Evolutionary conservation across 768 basidiomycete genomes (phyloP), one percentile per base, ranked within the genome.

Genomic region (Rhodotorula diobovata): DNA sequence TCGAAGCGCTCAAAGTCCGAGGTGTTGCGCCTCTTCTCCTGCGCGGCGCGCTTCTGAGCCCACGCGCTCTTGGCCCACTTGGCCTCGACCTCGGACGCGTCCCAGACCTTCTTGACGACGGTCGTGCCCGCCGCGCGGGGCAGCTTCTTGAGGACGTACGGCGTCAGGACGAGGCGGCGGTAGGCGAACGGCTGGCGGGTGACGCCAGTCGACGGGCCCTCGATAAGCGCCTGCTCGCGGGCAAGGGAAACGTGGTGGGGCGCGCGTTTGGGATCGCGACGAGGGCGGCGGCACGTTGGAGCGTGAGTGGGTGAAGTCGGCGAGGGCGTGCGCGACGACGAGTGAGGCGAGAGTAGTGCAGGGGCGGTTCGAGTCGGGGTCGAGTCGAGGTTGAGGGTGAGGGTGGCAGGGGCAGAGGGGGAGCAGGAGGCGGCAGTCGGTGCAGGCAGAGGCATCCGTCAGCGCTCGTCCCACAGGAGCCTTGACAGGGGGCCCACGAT

Each of bases 1-100:
- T 85, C 54, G 84, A 97, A 98, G 66, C 94, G 87, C 71, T 87
- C 90, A 81, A 98, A 98, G 84, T 99, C 95, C 82, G 87, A 89
- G 68, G 91, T 80, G 79, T 84, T 83, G 81, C 88, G 85, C 79
- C 93, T 86, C 81, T 85, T 86, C 82, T 88, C 84, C 64, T 86
- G 81, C 21, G 90, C 88, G 54, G 85, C 85, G 61, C 90, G 87
- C 84, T 87, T 92, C 84, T 91, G 87, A 68, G 92, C 91, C 94
- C 93, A 98, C 11, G 84, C 77, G 32, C 89, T 89, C 79, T 85
- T 86, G 71, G 89, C 87, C 95, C 96, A 98, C 85, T 93, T 93
- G 81, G 86, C 87, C 60, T 89, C 83, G 66, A 87, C 84, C 48
- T 83, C 89, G 81, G 93, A 89, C 83, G 92, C 89, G 83, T 96